Percentiles rank a stretch among this genome's conserved stretches.
phyloP scores from a whole-genome alignment of 108 stramenopile species.

The Skeletonema grethae region DNA sequence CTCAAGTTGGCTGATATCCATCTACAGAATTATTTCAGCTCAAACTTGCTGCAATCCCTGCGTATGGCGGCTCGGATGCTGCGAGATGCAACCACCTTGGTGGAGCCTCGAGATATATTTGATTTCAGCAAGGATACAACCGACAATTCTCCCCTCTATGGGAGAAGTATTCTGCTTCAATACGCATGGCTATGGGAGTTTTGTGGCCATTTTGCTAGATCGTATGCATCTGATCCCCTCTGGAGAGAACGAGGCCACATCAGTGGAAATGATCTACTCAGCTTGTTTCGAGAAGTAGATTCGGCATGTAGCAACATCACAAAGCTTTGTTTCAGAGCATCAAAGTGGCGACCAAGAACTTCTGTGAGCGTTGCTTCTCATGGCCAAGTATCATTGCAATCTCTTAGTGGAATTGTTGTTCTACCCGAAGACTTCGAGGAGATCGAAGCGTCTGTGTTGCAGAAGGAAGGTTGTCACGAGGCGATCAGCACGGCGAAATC shows the following conservation, averaged over 20 bases:
- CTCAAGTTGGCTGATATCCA: slow-evolving; percentile 78
- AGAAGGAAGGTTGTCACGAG: slow-evolving; percentile 43
- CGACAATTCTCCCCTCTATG: slow-evolving; percentile 16
- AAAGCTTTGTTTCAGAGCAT: slow-evolving; percentile 26
- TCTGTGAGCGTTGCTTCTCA: slow-evolving; percentile 27
- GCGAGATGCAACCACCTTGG: slow-evolving; percentile 53
- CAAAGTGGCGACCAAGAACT: slow-evolving; percentile 23
- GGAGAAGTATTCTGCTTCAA: slow-evolving; percentile 61
- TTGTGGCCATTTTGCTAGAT: slow-evolving; percentile 87
- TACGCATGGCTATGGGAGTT: slow-evolving; percentile 85
- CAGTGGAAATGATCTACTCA: slow-evolving; percentile 66
- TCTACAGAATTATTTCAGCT: slow-evolving; percentile 75
- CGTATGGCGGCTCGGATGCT: slow-evolving; percentile 64
- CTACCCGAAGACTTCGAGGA: slow-evolving; percentile 41
- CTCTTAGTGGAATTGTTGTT: slow-evolving; percentile 40
- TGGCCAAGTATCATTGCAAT: slow-evolving; percentile 43
- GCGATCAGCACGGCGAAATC: slow-evolving; percentile 46
- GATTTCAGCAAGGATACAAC: slow-evolving; percentile 12
- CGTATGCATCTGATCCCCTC: slow-evolving; percentile 78
- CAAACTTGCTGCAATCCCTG: slow-evolving; percentile 78
- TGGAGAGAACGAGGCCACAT: slow-evolving; percentile 85
- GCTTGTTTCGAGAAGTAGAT: slow-evolving; percentile 58
- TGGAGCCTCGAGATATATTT: slow-evolving; percentile 32
- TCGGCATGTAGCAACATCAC: slow-evolving; percentile 22
- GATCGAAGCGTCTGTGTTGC: slow-evolving; percentile 42